Evolutionary conservation across 2,329 filamentous ascomycete genomes (phyloP).

Genomic region (Apiospora koreana): DNA sequence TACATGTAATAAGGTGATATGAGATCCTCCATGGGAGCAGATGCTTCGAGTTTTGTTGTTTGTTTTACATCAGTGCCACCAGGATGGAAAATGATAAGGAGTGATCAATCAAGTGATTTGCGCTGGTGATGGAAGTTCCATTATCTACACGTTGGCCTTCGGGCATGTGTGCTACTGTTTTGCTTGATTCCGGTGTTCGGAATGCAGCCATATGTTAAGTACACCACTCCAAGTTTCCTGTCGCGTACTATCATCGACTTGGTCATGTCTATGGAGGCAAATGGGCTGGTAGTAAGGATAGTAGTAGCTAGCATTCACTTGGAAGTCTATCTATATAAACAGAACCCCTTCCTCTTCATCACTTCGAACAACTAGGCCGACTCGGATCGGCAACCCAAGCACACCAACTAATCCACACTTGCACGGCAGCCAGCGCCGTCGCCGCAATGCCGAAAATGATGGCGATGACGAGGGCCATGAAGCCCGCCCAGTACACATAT

Average conservation of each 20-base stretch:
- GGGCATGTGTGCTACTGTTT: too few relatives aligned
- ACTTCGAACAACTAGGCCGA: not conserved
- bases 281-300: not conserved
- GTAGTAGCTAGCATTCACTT: not conserved
- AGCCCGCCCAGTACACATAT: constrained; percentile 14
- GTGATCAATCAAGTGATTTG: not conserved
- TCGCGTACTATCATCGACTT: not conserved
- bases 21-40: too few relatives aligned
- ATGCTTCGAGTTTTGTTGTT: accelerated
- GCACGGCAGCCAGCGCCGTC: not conserved
- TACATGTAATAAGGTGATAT: too few relatives aligned
- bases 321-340: not conserved
- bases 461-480: not conserved
- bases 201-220: not conserved
- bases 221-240: too few relatives aligned
- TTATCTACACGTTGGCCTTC: too few relatives aligned
- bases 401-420: not conserved
- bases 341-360: not conserved
- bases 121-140: too few relatives aligned
- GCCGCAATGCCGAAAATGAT: not conserved
- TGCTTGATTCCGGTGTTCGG: not conserved
- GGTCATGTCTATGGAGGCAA: not conserved
- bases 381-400: not conserved
- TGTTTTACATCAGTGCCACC: not conserved
- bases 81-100: too few relatives aligned